Conservation (phyloP, 176 grass and related monocot genomes). For the Rhynchospora pubera region DNA sequence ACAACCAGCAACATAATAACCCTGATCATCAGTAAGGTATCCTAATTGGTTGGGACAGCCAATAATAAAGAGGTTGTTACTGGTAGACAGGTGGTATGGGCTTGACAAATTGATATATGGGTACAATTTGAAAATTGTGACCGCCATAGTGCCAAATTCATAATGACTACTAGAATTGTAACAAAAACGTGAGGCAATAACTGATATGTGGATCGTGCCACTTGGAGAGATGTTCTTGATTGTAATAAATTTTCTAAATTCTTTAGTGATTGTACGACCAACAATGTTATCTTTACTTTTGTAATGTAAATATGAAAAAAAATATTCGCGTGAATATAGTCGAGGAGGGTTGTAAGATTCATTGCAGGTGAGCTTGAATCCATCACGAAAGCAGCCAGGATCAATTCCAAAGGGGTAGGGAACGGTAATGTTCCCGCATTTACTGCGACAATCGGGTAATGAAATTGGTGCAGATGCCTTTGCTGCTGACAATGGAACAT, state of each 20-base stretch:
- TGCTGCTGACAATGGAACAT: background rate
- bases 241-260: background rate
- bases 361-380: background rate
- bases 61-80: conserved; percentile 20
- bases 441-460: conserved; percentile 24
- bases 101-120: background rate
- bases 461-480: background rate
- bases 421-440: conserved; percentile 33
- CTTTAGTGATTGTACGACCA: too few relatives aligned
- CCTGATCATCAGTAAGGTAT: too few relatives aligned
- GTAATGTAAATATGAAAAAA: too few relatives aligned
- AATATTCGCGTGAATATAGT: background rate
- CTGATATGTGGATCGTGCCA: conserved; percentile 3
- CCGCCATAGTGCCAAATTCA: too few relatives aligned
- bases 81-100: conserved; percentile 19
- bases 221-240: conserved; percentile 17
- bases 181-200: background rate
- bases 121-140: background rate
- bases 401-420: conserved; percentile 54
- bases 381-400: conserved; percentile 5
- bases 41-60: too few relatives aligned
- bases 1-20: too few relatives aligned
- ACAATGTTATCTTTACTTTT: too few relatives aligned
- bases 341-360: conserved; percentile 7
- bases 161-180: too few relatives aligned